Base-by-base conservation (phyloP, 164 flowering plant species). In the Platanus orientalis region DNA sequence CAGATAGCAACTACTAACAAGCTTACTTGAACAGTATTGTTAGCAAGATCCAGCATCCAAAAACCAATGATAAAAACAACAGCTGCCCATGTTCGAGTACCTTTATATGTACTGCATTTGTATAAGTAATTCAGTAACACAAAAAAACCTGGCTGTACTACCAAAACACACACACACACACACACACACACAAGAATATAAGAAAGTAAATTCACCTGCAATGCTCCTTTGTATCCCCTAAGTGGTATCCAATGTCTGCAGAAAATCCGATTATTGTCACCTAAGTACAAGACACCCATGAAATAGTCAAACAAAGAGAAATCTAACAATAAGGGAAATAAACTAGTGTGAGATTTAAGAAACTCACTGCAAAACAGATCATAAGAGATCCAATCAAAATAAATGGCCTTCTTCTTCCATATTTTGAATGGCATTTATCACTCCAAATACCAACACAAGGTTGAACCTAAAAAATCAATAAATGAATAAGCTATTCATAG, bases 401-500 rank as follows among this genome's bases (percentile, higher is more conserved):
- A 75, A 84, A 94, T 34, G 99, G 99, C 6, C 97, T 79, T 68
- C 99, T 81, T 75, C 99, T 87, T 54, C 99, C 99, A 82, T 84
- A 95, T 78, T 85, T 92, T 71, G 97, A 95, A 63, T 83, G 50
- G 78, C 99, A 95, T 67, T 92, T 95, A 72, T 95, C 99, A 76
- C 99, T 95, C 99, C 99, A 95, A 56, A 95, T 88, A 66, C 97
- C 99, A 71, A 95, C 99, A 79, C 94, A 95, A 69, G 99, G 99
- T 81, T 95, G 99, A 74, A 95, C 97, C 99, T 95, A 78, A 65
- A n/a, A 63, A 73, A 50, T 29, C 51, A 61, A 45, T 14, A 60
- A 47, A 49, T 4, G 34, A 72, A 60, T 25, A n/a, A 27, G 7
- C 25, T 9, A 64, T 20, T 20, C 40, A 25, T 54, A 44, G 23